Evolutionary conservation across 495 filamentous ascomycete genomes (phyloP).

Genomic region (Trichoderma erinaceum): DNA sequence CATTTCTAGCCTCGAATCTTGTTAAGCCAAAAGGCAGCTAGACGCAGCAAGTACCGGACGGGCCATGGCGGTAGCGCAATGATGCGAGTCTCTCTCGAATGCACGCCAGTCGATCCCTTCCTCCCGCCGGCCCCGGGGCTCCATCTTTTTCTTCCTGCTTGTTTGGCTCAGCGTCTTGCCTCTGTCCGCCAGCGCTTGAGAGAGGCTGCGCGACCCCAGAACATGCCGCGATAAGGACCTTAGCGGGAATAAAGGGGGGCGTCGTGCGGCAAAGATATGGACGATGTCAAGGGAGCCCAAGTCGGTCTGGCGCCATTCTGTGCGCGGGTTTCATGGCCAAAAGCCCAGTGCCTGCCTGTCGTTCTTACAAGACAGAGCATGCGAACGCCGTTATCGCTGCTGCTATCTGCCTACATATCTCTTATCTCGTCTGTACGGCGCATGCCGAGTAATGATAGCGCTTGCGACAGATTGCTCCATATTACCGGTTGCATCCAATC

Average conservation of each 20-base stretch:
- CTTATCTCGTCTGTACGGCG: neutral
- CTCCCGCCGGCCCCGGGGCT: neutral
- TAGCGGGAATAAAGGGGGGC: neutral
- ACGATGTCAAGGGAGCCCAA: neutral
- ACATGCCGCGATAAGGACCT: neutral
- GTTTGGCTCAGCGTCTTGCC: neutral
- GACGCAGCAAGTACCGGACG: neutral
- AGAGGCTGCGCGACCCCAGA: constrained; percentile 2
- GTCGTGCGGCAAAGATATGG: neutral
- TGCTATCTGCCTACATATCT: neutral
- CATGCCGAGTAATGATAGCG: no score
- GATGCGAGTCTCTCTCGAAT: constrained; percentile 12
- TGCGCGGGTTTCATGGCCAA: neutral
- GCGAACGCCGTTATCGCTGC: neutral
- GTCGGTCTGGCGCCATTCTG: neutral
- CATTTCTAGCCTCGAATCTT: neutral
- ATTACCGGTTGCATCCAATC: neutral
- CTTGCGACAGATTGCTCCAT: no score
- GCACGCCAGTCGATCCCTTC: constrained; percentile 4
- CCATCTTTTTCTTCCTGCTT: neutral
- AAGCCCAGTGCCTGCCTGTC: neutral
- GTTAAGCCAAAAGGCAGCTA: neutral
- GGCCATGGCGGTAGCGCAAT: constrained; percentile 7
- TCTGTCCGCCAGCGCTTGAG: neutral
- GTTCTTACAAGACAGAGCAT: neutral